Conservation (phyloP, 129 eudicot genomes). For the Flaveria robusta region DNA sequence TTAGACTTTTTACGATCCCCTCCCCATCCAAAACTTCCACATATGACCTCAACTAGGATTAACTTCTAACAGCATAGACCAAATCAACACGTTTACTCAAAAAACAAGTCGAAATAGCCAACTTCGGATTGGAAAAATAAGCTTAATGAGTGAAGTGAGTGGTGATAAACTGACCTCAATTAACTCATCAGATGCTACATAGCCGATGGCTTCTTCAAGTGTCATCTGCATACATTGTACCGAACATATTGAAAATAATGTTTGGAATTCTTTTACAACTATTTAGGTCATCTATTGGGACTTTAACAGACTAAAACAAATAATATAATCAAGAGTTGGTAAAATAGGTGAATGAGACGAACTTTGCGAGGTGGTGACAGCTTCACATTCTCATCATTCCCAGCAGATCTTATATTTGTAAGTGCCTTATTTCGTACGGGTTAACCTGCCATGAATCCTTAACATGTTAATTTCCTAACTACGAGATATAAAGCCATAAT, state of each 20-base stretch:
- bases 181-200: slow-evolving; percentile 95
- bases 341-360: slow-evolving; percentile 30
- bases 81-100: not conserved
- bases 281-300: not conserved
- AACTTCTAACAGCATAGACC: not conserved
- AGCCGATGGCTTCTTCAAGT: slow-evolving; percentile 97
- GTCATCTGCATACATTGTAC: slow-evolving; percentile 65
- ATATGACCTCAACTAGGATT: too few relatives aligned
- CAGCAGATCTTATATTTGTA: slow-evolving; percentile 72
- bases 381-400: slow-evolving; percentile 92
- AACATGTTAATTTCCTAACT: not conserved
- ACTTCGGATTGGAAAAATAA: not conserved
- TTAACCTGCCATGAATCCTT: slow-evolving; percentile 57
- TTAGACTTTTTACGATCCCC: too few relatives aligned
- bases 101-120: not conserved
- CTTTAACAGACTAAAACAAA: not conserved
- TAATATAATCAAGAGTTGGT: not conserved
- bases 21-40: too few relatives aligned
- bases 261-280: not conserved
- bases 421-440: slow-evolving; percentile 82
- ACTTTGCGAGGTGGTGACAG: slow-evolving; percentile 92
- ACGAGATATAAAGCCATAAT: not conserved
- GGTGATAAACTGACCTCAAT: slow-evolving; percentile 66
- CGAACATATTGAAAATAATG: not conserved
- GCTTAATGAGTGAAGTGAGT: not conserved